Evolutionary conservation across 2,329 filamentous ascomycete species (phyloP).

Genomic region (Exophiala spinifera): DNA sequence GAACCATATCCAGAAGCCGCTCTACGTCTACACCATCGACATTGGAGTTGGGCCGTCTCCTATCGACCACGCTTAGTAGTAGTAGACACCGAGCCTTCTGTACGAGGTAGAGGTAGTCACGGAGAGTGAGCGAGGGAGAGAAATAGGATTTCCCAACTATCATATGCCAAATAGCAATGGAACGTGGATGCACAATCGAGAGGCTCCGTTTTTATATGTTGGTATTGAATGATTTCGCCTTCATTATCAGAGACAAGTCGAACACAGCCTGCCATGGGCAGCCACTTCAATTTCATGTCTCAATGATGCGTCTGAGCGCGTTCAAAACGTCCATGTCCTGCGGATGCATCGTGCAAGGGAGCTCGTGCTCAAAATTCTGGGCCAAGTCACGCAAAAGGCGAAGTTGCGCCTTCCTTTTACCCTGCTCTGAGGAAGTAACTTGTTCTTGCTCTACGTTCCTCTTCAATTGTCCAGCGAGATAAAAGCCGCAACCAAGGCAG

Average conservation of each 20-base stretch:
- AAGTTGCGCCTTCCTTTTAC: not conserved
- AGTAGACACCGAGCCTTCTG: no score
- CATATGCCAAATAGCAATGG: no score
- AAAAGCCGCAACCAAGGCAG: conserved; percentile 4
- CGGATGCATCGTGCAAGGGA: conserved; percentile 9
- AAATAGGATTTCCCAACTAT: no score
- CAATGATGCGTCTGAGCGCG: conserved; percentile 2
- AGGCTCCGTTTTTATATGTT: no score
- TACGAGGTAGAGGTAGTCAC: no score
- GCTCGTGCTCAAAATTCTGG: conserved; percentile 1
- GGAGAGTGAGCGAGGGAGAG: no score
- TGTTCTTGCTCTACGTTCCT: not conserved
- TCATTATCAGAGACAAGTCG: no score
- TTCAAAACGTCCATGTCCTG: conserved; percentile 8
- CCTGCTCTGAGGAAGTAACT: not conserved
- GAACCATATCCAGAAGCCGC: conserved; percentile 8
- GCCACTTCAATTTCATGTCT: not conserved
- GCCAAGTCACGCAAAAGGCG: conserved; percentile 8
- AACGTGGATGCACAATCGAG: no score
- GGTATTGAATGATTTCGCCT: no score
- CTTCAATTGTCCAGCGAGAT: conserved; percentile 2
- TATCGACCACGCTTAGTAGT: conserved; percentile 13
- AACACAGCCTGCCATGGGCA: no score
- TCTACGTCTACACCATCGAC: conserved; percentile 16
- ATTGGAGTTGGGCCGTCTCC: conserved; percentile 13